Conservation (phyloP, 352 stramenopile genomes). For the Globisporangium solare region DNA sequence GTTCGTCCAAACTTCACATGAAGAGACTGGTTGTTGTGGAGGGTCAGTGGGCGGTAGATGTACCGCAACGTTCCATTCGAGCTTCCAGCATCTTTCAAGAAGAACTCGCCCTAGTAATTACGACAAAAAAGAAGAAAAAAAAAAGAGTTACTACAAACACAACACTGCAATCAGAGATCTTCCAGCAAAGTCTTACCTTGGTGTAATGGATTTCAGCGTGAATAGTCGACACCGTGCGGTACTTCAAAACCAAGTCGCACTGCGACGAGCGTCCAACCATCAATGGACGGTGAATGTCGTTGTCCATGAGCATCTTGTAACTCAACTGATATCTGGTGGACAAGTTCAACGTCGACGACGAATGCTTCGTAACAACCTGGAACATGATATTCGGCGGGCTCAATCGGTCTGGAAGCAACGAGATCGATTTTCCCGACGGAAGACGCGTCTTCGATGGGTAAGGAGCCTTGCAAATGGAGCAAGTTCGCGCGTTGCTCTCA, state of each 20-base stretch:
- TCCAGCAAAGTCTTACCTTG: conserved; percentile 26
- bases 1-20: conserved; percentile 86
- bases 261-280: conserved; percentile 92
- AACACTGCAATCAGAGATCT: neutral
- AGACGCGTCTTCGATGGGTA: conserved; percentile 82
- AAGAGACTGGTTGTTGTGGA: conserved; percentile 87
- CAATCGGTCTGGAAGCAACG: conserved; percentile 65
- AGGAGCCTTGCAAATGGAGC: conserved; percentile 82
- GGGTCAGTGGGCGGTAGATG: conserved; percentile 90
- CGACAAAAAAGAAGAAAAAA: neutral
- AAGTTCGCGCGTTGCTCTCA: conserved; percentile 79
- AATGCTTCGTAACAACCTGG: conserved; percentile 86
- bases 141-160: neutral
- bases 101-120: conserved; percentile 75
- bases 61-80: conserved; percentile 94
- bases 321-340: conserved; percentile 84
- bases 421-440: conserved; percentile 67
- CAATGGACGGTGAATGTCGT: conserved; percentile 86
- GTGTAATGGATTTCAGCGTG: conserved; percentile 93
- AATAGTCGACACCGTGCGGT: conserved; percentile 93
- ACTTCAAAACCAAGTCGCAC: conserved; percentile 94
- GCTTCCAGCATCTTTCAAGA: conserved; percentile 91
- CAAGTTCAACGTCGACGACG: conserved; percentile 78
- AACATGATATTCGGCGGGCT: conserved; percentile 85
- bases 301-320: conserved; percentile 92